Base-by-base conservation (phyloP, 2,329 filamentous ascomycete species). In the Alternaria gaisen region DNA sequence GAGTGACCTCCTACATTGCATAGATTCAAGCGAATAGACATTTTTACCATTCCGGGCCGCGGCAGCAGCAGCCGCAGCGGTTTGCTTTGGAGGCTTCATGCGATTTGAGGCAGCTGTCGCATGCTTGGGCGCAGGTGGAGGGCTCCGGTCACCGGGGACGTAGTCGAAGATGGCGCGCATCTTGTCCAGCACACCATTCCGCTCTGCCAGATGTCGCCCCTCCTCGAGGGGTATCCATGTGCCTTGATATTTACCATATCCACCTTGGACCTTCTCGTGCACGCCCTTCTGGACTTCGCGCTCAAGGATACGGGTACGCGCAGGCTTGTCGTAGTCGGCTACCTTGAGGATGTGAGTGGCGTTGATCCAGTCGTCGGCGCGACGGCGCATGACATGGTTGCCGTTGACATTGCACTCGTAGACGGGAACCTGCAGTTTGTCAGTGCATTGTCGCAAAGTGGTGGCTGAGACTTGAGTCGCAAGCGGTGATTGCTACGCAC, bases 341-440 rank as follows among this genome's bases (percentile, higher is more conserved):
- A 96, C 93, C 77, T 99, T 99, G 50, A 99, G 83, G 61, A 99
- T 98, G 77, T 99, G 95, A 55, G 95, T 99, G n/a, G 95, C 95
- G 84, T 99, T 99, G 82, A 99, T 95, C 93, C 94, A 99, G 80
- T 98, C 89, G 79, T 99, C 95, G 54, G 89, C 87, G 61, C 94
- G 89, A 52, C 95, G 88, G 79, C 95, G 91, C 95, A 99, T 99
- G 67, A 98, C 91, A 91, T 97, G 93, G 76, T 96, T 93, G 68
- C 84, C 85, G 36, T 90, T 92, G 71, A 97, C 90, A 77, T 96
- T 93, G 80, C 88, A 95, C 77, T 98, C 95, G 77, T 95, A 97
- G 11, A 98, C 94, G 36, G 94, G 94, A 63, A 97, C 93, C 93
- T 97, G 73, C 58, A 59, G 52, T 18, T 51, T 58, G 62, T 69